A percentile compares a stretch with the other conserved stretches of the same genome.
Evolutionary conservation across 306 rosid genomes (phyloP).

Genomic region (Pterocarpus santalinus): DNA sequence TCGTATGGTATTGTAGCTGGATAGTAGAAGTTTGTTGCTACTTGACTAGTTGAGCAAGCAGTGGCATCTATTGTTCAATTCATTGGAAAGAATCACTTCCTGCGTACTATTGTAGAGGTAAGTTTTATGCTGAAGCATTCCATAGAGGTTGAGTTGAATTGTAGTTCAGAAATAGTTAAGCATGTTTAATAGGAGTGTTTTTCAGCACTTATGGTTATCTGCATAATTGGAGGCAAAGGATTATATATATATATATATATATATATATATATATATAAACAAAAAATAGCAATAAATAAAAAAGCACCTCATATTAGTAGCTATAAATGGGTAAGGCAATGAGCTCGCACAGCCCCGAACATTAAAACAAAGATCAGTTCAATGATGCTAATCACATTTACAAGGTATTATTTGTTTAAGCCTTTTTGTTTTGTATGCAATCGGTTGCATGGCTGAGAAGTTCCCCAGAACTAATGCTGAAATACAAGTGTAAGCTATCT

Average conservation of each 20-base stretch:
- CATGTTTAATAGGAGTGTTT: slow-evolving; percentile 2
- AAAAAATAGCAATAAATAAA: background rate
- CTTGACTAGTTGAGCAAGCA: slow-evolving; percentile 48
- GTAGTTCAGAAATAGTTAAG: slow-evolving; percentile 31
- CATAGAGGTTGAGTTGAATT: background rate
- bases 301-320: background rate
- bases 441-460: slow-evolving; percentile 4
- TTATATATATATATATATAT: background rate
- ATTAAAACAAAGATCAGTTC: background rate
- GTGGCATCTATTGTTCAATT: slow-evolving; percentile 62
- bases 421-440: background rate
- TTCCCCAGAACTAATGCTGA: background rate
- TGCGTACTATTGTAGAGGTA: slow-evolving; percentile 74
- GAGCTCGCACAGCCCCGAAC: background rate
- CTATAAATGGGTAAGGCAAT: background rate
- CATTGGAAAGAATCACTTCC: slow-evolving; percentile 91
- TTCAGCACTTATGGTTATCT: slow-evolving; percentile 4
- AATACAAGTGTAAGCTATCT: background rate
- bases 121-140: slow-evolving; percentile 42
- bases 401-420: slow-evolving; percentile 7
- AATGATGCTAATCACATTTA: background rate
- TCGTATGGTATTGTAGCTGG: background rate
- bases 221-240: background rate
- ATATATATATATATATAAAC: background rate
- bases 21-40: slow-evolving; percentile 12